phyloP scores from a whole-genome alignment of 257 asterid genomes.

The Nicotiana undulata region DNA sequence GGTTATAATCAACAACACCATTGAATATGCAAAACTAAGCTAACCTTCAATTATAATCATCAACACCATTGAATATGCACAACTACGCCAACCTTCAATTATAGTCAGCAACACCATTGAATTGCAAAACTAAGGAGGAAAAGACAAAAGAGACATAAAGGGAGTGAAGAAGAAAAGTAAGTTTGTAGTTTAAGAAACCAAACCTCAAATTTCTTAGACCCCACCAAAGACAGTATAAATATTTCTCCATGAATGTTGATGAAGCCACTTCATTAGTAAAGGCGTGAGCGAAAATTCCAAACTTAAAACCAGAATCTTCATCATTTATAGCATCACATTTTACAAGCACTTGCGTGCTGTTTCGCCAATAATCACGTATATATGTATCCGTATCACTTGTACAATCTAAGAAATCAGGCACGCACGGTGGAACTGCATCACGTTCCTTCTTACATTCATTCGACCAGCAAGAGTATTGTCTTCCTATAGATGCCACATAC shows the following conservation, averaged over 20 bases:
- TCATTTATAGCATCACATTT: constrained; percentile 69
- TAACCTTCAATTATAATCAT: not conserved
- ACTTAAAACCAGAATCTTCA: constrained; percentile 73
- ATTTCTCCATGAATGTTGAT: constrained; percentile 56
- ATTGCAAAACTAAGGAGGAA: not conserved
- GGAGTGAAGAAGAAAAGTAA: not conserved
- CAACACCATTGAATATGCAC: not conserved
- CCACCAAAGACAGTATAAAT: constrained; percentile 97
- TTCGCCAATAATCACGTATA: constrained; percentile 54
- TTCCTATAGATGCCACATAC: constrained; percentile 85
- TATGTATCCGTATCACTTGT: not conserved
- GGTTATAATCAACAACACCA: not conserved
- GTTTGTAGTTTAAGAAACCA: constrained; percentile 1
- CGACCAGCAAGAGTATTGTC: constrained; percentile 83
- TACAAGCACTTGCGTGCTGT: constrained; percentile 39
- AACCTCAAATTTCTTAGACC: constrained; percentile 93
- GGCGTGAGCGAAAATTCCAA: constrained; percentile 95
- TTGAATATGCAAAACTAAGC: not conserved
- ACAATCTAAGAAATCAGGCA: constrained; percentile 52
- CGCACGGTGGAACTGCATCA: constrained; percentile 42
- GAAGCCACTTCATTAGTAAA: constrained; percentile 77
- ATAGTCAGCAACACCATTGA: not conserved
- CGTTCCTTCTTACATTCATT: constrained; percentile 42
- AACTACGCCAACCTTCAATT: not conserved
- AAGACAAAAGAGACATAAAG: not conserved